Percentiles rank a stretch among this genome's conserved stretches.
phyloP scores from a whole-genome alignment of 129 eudicot genomes.

The Flaveria sonorensis region DNA sequence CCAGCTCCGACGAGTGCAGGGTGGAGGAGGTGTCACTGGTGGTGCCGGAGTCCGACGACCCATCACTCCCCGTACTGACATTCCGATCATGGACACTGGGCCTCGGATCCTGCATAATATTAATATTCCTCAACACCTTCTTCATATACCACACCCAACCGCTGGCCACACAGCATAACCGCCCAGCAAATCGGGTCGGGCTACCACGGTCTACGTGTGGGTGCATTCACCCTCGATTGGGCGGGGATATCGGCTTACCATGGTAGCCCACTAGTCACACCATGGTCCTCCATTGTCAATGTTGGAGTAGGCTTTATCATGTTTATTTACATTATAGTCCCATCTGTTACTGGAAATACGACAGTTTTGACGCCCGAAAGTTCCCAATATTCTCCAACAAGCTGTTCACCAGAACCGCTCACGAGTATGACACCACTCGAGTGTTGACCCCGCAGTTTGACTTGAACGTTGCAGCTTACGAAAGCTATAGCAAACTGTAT shows the following conservation, averaged over 20 bases:
- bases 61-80: constrained; percentile 85
- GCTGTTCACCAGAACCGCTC: constrained; percentile 65
- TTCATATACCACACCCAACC: constrained; percentile 91
- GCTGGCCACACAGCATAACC: constrained; percentile 86
- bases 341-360: constrained; percentile 87
- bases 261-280: constrained; percentile 92
- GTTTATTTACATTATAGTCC: constrained; percentile 92
- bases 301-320: constrained; percentile 80
- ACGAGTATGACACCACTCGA: constrained; percentile 75
- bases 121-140: constrained; percentile 85
- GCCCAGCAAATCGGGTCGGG: constrained; percentile 95
- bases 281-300: constrained; percentile 82
- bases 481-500: constrained; percentile 77
- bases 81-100: constrained; percentile 94
- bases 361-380: constrained; percentile 83
- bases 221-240: constrained; percentile 96
- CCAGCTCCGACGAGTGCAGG: constrained; percentile 45
- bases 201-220: constrained; percentile 83
- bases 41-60: constrained; percentile 95
- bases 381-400: constrained; percentile 85
- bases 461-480: constrained; percentile 72
- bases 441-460: constrained; percentile 82
- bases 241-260: constrained; percentile 96
- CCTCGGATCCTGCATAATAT: constrained; percentile 53
- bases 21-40: constrained; percentile 93